These are phyloP conservation scores for Acanthamoeba comandoni DNA, from an alignment of 208 protist species.

Conservation along the genomic window DNA sequence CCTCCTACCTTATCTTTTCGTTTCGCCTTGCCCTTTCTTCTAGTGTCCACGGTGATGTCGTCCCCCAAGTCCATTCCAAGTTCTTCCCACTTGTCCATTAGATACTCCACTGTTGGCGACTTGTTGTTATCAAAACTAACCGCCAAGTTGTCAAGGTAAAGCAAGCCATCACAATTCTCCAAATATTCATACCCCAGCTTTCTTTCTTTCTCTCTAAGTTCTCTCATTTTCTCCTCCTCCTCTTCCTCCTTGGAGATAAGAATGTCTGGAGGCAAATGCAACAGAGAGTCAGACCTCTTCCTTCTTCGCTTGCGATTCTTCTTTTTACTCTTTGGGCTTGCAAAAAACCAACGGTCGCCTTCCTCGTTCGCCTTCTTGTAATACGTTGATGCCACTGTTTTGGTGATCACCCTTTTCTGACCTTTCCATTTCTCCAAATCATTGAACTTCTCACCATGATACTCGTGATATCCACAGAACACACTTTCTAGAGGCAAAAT, in stretches of 20 bases:
- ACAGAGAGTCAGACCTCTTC: constrained; percentile 59
- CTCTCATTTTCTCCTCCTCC: constrained; percentile 17
- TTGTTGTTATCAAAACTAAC: no score
- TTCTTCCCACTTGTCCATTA: no score
- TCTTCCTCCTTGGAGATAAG: constrained; percentile 66
- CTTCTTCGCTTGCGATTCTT: constrained; percentile 41
- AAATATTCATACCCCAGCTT: background rate
- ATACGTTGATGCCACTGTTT: background rate
- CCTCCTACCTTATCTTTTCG: constrained; percentile 38
- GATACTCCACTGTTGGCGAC: no score
- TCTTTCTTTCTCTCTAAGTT: background rate
- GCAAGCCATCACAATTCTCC: no score
- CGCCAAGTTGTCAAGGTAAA: no score
- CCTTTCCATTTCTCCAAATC: background rate
- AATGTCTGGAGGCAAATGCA: constrained; percentile 33
- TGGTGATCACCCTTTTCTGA: background rate
- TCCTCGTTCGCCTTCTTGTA: constrained; percentile 27
- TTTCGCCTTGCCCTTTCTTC: background rate
- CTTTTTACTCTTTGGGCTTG: background rate
- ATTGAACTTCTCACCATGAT: constrained; percentile 45
- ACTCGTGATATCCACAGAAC: constrained; percentile 32
- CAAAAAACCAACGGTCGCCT: background rate
- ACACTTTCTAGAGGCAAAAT: constrained; percentile 45
- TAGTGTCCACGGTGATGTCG: no score
- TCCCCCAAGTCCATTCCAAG: no score